phyloP scores from a whole-genome alignment of 345 rosid species.

The Gossypioides kirkii region DNA sequence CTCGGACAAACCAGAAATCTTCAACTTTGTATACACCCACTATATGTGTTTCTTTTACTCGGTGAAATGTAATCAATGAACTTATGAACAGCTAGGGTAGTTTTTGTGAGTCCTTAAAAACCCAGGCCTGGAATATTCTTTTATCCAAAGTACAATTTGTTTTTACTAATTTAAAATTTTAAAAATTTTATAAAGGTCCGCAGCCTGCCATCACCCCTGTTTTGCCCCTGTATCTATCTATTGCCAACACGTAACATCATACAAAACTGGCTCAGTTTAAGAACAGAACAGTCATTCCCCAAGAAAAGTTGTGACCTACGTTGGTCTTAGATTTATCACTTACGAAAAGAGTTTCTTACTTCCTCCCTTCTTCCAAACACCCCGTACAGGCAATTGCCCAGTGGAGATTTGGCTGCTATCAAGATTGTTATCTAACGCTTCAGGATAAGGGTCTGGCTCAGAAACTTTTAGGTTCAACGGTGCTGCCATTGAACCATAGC shows the following conservation, averaged over 20 bases:
- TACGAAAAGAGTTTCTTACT: constrained; percentile 53
- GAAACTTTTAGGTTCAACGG: constrained; percentile 41
- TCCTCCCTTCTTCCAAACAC: constrained; percentile 74
- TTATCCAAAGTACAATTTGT: no score
- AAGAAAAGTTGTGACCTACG: background rate
- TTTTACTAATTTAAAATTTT: no score
- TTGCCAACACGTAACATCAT: background rate
- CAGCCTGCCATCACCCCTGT: no score
- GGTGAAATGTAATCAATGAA: background rate
- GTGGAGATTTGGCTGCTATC: constrained; percentile 28
- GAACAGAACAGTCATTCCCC: background rate
- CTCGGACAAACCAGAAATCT: background rate
- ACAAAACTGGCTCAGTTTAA: background rate
- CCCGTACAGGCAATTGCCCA: constrained; percentile 45
- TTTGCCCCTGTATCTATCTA: no score
- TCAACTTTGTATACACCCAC: background rate
- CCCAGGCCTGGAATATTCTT: background rate
- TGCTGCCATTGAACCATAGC: constrained; percentile 69
- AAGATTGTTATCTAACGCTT: constrained; percentile 19
- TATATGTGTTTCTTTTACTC: background rate
- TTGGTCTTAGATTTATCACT: background rate
- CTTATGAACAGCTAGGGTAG: background rate
- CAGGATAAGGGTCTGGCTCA: constrained; percentile 36
- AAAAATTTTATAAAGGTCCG: no score
- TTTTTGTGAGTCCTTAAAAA: background rate